Evolutionary conservation across 805 yeast species (phyloP), one percentile per base, ranked within the genome.

Genomic region (Candida orba): DNA sequence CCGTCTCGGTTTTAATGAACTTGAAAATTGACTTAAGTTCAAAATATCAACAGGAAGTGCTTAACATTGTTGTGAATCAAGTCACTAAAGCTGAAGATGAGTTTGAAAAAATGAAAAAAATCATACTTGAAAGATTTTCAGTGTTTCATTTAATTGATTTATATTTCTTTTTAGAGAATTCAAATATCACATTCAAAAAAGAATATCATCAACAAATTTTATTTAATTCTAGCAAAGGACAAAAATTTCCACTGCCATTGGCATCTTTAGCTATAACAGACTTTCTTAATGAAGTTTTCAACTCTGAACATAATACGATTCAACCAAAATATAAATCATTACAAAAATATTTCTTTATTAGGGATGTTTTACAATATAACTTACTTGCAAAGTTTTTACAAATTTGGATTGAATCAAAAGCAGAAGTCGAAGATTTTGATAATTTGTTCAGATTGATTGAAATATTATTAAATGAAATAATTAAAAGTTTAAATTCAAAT

Each of bases 341-440:
- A 36, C 65, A 63, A 36, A 57, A 58, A 14, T 62, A 68, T 20
- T 64, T 73, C 36, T 71, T 70, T 47, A 63, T 69, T 40, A 76
- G 82, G 70, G 81, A 75, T 43, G 52, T 73, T 23, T 62, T 84
- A 54, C 75, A 78, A 40, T 78, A 73, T 54, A 66, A 69, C 30
- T 69, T 81, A 17, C 74, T 83, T 73, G 67, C 71, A 33, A 75
- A 75, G 47, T 70, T 81, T 43, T 64, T 83, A 51, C 69, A 72
- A 34, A 65, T 82, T 36, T 84, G 93, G 91, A 76, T 73, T 48
- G 75, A 71, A 40, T 75, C 90, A 1, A 68, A 68, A 33, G 82
- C 87, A 1, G 67, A 67, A 38, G 48, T 52, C 0, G 73, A 66
- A 13, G 85, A 84, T 56, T 68, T 76, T 35, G 72, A 72, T 4